These are phyloP conservation scores for Penicillium fimorum DNA, from an alignment of 495 filamentous ascomycete genomes.

Conservation along the genomic window DNA sequence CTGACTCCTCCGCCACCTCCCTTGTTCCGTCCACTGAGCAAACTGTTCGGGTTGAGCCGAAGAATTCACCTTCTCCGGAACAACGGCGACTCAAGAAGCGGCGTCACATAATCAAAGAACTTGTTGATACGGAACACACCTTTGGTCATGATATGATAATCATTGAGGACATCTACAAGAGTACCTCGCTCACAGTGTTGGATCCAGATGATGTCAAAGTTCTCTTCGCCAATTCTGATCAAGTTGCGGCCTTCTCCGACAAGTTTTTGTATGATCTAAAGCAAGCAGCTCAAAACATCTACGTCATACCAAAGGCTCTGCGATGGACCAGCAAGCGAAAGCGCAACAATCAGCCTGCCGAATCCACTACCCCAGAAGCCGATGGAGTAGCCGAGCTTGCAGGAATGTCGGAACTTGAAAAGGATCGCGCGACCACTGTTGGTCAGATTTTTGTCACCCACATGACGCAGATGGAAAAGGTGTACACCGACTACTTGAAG, in stretches of 20 bases:
- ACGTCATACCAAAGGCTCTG: conserved; percentile 58
- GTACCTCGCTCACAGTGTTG: conserved; percentile 79
- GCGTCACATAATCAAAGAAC: conserved; percentile 78
- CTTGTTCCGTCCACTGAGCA: conserved; percentile 36
- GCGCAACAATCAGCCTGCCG: conserved; percentile 37
- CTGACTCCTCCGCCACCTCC: conserved; percentile 44
- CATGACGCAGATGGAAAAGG: conserved; percentile 74
- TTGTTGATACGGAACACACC: conserved; percentile 85
- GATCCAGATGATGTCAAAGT: conserved; percentile 78
- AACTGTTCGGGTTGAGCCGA: conserved; percentile 22
- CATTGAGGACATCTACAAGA: conserved; percentile 93
- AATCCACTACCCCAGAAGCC: not conserved
- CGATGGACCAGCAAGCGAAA: conserved; percentile 57
- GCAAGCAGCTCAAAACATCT: conserved; percentile 69
- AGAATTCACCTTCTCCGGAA: conserved; percentile 51
- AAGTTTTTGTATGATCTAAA: conserved; percentile 76
- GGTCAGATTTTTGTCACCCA: conserved; percentile 76
- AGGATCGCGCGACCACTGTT: conserved; percentile 71
- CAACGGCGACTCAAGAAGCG: conserved; percentile 62
- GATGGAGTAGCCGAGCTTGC: conserved; percentile 33
- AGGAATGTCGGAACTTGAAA: conserved; percentile 57
- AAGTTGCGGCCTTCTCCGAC: conserved; percentile 80
- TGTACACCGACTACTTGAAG: conserved; percentile 81
- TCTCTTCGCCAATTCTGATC: conserved; percentile 85
- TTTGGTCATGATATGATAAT: conserved; percentile 94